These are phyloP conservation scores for Xylaria sp. DNA, from an alignment of 2,329 filamentous ascomycete species.

Conservation along the genomic window DNA sequence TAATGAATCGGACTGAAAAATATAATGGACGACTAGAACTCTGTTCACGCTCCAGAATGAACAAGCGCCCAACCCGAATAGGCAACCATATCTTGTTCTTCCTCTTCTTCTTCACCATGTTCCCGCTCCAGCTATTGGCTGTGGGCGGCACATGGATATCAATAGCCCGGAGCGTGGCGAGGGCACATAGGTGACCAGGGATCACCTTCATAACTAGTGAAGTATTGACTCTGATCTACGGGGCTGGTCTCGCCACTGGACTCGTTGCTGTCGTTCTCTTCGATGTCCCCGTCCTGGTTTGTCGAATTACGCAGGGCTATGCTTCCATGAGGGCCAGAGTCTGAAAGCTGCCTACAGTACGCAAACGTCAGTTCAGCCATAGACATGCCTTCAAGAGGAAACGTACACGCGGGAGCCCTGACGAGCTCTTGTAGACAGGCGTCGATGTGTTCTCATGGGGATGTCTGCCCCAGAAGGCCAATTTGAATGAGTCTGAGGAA, in stretches of 20 bases:
- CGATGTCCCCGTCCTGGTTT: neutral
- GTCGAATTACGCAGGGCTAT: neutral
- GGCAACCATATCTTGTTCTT: neutral
- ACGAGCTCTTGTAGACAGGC: constrained; percentile 7
- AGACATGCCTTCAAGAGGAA: neutral
- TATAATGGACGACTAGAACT: neutral
- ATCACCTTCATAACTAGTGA: neutral
- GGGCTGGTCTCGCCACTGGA: constrained; percentile 1
- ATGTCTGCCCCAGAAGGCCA: neutral
- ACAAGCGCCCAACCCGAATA: neutral
- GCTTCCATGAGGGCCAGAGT: neutral
- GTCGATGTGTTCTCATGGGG: neutral
- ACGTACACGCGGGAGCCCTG: constrained; percentile 22
- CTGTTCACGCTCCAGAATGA: neutral
- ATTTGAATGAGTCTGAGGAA: neutral
- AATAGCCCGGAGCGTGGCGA: neutral
- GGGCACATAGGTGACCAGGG: constrained; percentile 18
- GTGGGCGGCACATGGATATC: neutral
- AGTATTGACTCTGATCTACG: neutral
- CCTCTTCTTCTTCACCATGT: neutral
- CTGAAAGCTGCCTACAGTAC: neutral
- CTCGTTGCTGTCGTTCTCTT: neutral
- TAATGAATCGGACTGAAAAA: neutral
- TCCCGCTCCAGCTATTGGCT: neutral
- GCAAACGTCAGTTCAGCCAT: neutral